Conservation (phyloP, 2,329 filamentous ascomycete genomes). For the Fusarium robinianum region DNA sequence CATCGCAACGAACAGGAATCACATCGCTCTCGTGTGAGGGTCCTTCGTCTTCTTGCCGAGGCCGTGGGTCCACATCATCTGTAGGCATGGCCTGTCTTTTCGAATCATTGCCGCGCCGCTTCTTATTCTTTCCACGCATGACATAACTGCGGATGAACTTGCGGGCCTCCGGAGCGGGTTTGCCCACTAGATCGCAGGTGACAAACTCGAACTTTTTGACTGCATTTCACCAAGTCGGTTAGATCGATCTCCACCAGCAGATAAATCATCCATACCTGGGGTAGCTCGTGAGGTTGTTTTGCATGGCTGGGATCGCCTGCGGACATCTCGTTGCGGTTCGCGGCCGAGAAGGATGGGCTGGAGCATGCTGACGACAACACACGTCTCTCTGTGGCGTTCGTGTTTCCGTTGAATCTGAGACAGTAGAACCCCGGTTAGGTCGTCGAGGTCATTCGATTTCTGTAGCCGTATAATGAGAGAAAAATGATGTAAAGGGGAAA, state of each 20-base stretch:
- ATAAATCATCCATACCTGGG: conserved; percentile 4
- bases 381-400: too few relatives aligned
- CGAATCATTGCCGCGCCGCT: background rate
- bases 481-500: background rate
- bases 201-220: conserved; percentile 38
- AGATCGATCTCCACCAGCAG: background rate
- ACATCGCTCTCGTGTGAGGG: too few relatives aligned
- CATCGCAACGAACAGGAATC: too few relatives aligned
- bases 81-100: background rate
- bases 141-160: conserved; percentile 38
- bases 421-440: too few relatives aligned
- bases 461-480: background rate
- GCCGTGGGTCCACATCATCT: background rate
- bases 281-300: conserved; percentile 8
- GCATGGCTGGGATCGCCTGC: conserved; percentile 6
- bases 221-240: conserved; percentile 1
- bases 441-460: background rate
- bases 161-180: conserved; percentile 29
- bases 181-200: conserved; percentile 30
- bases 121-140: conserved; percentile 38
- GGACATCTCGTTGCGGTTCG: background rate
- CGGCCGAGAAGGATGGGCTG: conserved; percentile 12
- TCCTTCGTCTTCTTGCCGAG: background rate
- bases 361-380: conserved; percentile 19
- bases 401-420: too few relatives aligned